Conservation (phyloP, 176 grass and related monocot genomes). For the Alloteropsis semialata region DNA sequence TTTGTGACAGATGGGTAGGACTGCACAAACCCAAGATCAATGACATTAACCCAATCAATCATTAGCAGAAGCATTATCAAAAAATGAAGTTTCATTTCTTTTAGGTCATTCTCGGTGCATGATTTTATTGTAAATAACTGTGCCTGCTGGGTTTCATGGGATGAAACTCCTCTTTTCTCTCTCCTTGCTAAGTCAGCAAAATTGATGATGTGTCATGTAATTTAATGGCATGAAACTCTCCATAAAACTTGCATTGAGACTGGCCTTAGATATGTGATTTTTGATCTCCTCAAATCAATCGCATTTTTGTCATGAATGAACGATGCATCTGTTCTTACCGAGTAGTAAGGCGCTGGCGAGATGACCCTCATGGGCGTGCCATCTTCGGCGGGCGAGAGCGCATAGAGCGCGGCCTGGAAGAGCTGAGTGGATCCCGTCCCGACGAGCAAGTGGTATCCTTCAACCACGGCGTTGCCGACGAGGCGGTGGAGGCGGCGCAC, state of each 20-base stretch:
- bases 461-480: slow-evolving; percentile 55
- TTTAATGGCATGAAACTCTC: too few species aligned
- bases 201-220: too few species aligned
- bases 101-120: too few species aligned
- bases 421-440: slow-evolving; percentile 82
- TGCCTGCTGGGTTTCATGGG: too few species aligned
- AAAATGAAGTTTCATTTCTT: background rate
- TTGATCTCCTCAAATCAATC: background rate
- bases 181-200: too few species aligned
- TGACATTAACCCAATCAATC: background rate
- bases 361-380: slow-evolving; percentile 51
- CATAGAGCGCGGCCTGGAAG: slow-evolving; percentile 70
- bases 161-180: too few species aligned
- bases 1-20: slow-evolving; percentile 51
- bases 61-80: background rate
- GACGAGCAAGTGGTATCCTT: slow-evolving; percentile 50
- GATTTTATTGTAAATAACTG: too few species aligned
- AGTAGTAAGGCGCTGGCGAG: slow-evolving; percentile 61
- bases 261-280: too few species aligned
- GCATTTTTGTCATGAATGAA: background rate
- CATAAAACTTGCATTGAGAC: too few species aligned
- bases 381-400: slow-evolving; percentile 29
- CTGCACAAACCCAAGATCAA: slow-evolving; percentile 21
- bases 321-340: slow-evolving; percentile 35
- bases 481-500: slow-evolving; percentile 65